Evolutionary conservation across 768 basidiomycete species (phyloP), one percentile per base, ranked within the genome.

Genomic region (Termitomyces heimii): DNA sequence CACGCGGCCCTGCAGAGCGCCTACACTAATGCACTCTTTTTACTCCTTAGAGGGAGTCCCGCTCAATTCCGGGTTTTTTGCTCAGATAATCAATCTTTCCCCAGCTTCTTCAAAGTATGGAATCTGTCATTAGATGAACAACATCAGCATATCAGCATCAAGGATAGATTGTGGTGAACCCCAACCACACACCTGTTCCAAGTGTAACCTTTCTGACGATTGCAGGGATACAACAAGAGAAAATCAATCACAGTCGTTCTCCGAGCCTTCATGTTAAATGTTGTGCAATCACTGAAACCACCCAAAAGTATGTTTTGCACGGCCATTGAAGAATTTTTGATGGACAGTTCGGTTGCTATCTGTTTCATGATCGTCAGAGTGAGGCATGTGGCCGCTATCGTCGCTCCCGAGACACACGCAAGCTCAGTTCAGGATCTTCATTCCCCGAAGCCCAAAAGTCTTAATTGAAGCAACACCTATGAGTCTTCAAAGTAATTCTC

Each of bases 341-440:
- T 31, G 32, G 10, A 12, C 12, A 9, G 13, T 29, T 4, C 28
- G 26, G 51, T n/a, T n/a, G n/a, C n/a, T 44, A 57, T 57, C 51
- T 52, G 56, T 53, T 57, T 57, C 56, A 57, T 52, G 50, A 52
- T 46, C 51, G 0, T n/a, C 5, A 32, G 26, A 5, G 6, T 4
- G 29, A 18, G 12, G 18, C 31, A 34, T 20, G 20, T 14, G 37
- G 37, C 37, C 37, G 18, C 37, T 16, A n/a, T 29, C 28, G 46
- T 9, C n/a, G 26, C 28, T 22, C 20, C 31, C 47, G 28, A 22
- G 32, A 32, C 29, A 32, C 29, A 2, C 10, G 29, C n/a, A 20
- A 48, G 12, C 29, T 31, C n/a, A 24, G 20, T 24, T 47, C 10
- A 29, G 18, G 29, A 13, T 22, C 4, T 2, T 47, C n/a, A 20